These are phyloP conservation scores for Didymellaceae sp. DNA, from an alignment of 2,329 filamentous ascomycete genomes.

Conservation along the genomic window DNA sequence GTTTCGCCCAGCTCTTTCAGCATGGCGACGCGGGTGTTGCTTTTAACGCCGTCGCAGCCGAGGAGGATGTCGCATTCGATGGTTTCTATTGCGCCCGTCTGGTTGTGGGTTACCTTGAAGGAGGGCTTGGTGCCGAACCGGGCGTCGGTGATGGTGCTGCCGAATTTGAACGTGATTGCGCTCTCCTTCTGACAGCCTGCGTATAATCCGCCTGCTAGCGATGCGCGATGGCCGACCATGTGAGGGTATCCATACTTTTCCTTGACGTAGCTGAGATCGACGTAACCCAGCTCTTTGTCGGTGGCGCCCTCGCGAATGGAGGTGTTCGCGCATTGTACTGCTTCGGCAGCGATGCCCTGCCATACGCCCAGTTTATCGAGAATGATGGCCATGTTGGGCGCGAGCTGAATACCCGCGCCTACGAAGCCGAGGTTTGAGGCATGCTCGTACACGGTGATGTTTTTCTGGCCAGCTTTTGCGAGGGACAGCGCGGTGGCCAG, in stretches of 20 bases:
- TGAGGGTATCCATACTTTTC: slow-evolving; percentile 76
- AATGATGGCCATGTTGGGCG: slow-evolving; percentile 81
- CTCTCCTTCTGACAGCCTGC: slow-evolving; percentile 70
- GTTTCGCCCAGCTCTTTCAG: slow-evolving; percentile 60
- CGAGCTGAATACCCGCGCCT: slow-evolving; percentile 83
- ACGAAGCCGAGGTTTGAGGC: slow-evolving; percentile 79
- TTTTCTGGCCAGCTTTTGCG: slow-evolving; percentile 75
- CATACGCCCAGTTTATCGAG: slow-evolving; percentile 76
- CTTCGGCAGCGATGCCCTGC: slow-evolving; percentile 72
- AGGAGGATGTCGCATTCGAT: slow-evolving; percentile 58
- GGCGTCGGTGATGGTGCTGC: slow-evolving; percentile 62
- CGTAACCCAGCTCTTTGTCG: slow-evolving; percentile 72
- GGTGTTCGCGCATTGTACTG: slow-evolving; percentile 72
- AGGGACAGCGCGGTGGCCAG: slow-evolving; percentile 74
- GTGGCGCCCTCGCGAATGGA: slow-evolving; percentile 76
- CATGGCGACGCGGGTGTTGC: slow-evolving; percentile 57
- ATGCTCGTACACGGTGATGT: slow-evolving; percentile 76
- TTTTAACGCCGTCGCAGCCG: slow-evolving; percentile 59
- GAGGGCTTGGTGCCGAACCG: slow-evolving; percentile 63
- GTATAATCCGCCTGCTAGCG: slow-evolving; percentile 72
- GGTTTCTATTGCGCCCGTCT: slow-evolving; percentile 61
- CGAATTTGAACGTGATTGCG: slow-evolving; percentile 72
- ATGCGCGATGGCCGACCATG: slow-evolving; percentile 79
- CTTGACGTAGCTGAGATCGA: slow-evolving; percentile 71
- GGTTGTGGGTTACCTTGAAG: slow-evolving; percentile 64